phyloP scores from a whole-genome alignment of 352 stramenopile species.

The Globisporangium perplexum region DNA sequence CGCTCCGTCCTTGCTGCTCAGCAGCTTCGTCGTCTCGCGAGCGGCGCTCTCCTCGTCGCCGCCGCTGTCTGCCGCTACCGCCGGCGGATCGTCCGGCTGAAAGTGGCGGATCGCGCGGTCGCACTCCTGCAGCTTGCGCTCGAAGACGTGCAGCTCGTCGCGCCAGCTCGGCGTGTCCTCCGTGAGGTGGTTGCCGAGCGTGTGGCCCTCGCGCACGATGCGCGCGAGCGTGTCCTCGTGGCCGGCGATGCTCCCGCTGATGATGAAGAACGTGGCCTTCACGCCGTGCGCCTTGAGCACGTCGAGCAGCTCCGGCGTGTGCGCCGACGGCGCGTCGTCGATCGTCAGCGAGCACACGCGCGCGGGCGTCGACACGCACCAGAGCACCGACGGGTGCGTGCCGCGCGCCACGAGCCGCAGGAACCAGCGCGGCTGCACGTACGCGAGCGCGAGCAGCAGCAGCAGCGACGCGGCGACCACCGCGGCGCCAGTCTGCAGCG shows the following conservation, averaged over 20 bases:
- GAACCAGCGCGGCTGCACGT: slow-evolving; percentile 66
- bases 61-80: slow-evolving; percentile 7
- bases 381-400: slow-evolving; percentile 72
- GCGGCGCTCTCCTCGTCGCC: slow-evolving; percentile 5
- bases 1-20: slow-evolving; percentile 3
- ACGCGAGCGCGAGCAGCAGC: slow-evolving; percentile 44
- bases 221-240: slow-evolving; percentile 62
- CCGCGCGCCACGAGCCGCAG: slow-evolving; percentile 58
- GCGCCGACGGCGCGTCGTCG: slow-evolving; percentile 66
- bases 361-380: slow-evolving; percentile 46
- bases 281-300: slow-evolving; percentile 52
- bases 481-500: slow-evolving; percentile 10
- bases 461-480: slow-evolving; percentile 1
- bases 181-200: slow-evolving; percentile 76
- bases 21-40: slow-evolving; percentile 14
- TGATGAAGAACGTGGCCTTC: slow-evolving; percentile 85
- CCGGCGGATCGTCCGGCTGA: slow-evolving; percentile 14
- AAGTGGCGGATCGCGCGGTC: slow-evolving; percentile 53
- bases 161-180: slow-evolving; percentile 72
- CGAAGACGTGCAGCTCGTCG: slow-evolving; percentile 78
- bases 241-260: slow-evolving; percentile 59
- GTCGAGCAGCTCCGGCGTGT: slow-evolving; percentile 67
- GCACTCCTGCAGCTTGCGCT: slow-evolving; percentile 77
- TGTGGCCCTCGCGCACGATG: slow-evolving; percentile 77
- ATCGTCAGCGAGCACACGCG: slow-evolving; percentile 72